A percentile compares a stretch with the other conserved stretches of the same genome.
Conservation (phyloP, 495 filamentous ascomycete genomes). For the Hypoxylon fuscum region DNA sequence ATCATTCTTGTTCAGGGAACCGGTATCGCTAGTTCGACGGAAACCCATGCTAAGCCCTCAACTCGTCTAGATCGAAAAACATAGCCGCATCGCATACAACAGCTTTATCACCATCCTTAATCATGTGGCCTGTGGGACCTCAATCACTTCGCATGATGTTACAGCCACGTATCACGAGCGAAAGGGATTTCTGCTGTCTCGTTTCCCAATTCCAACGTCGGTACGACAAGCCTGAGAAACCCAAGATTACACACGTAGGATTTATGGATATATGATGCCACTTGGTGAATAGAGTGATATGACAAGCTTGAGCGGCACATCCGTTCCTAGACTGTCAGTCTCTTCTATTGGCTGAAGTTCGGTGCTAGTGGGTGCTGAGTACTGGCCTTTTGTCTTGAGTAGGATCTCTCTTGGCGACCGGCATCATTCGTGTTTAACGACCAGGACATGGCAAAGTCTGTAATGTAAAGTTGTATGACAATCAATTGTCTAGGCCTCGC, state of each 20-base stretch:
- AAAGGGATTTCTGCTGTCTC: not conserved
- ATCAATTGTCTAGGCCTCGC: no score
- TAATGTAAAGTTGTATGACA: no score
- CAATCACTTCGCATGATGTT: constrained; percentile 18
- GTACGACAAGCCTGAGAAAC: not conserved
- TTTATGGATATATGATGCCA: not conserved
- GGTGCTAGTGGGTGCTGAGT: not conserved
- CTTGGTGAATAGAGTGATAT: not conserved
- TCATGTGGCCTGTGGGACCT: not conserved
- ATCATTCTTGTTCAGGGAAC: constrained; percentile 5
- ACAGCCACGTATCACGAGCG: constrained; percentile 23
- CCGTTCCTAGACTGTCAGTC: not conserved
- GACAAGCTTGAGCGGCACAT: not conserved
- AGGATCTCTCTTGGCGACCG: no score
- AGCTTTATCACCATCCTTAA: not conserved
- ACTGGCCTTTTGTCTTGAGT: not conserved
- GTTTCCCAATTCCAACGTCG: not conserved
- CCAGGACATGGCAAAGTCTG: no score
- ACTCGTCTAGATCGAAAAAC: not conserved
- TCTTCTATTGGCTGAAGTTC: not conserved
- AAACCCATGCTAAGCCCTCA: not conserved
- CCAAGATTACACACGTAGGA: not conserved
- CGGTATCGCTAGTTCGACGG: constrained; percentile 1
- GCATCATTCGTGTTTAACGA: no score
- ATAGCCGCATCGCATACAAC: constrained; percentile 2